Conservation (phyloP, 495 filamentous ascomycete genomes). For the Niebla homalea region DNA sequence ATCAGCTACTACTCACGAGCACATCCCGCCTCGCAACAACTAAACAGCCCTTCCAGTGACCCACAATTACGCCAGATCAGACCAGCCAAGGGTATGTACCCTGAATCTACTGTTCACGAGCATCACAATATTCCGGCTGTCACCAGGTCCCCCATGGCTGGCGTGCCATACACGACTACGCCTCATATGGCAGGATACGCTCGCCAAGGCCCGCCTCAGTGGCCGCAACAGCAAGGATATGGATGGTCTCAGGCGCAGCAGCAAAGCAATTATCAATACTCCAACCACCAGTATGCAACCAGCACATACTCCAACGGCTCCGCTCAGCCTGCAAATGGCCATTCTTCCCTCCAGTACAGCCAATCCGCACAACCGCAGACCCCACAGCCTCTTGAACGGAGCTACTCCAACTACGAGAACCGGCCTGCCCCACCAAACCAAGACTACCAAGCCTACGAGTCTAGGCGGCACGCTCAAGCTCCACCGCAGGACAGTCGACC, state of each 20-base stretch:
- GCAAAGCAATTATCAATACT: conserved; percentile 6
- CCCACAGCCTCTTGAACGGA: conserved; percentile 9
- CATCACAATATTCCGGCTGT: conserved; percentile 53
- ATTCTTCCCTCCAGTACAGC: conserved; percentile 13
- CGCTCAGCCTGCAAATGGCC: conserved; percentile 10
- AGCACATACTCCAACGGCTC: conserved; percentile 4
- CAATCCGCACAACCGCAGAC: conserved; percentile 10
- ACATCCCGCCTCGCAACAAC: conserved; percentile 47
- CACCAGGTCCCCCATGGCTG: conserved; percentile 48
- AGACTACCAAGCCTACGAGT: conserved; percentile 3
- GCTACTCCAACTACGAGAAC: conserved; percentile 7
- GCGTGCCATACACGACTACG: conserved; percentile 37
- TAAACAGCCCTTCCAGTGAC: conserved; percentile 71
- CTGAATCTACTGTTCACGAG: conserved; percentile 90
- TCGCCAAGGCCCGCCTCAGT: conserved; percentile 30
- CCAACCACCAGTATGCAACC: conserved; percentile 12
- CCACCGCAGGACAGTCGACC: conserved; percentile 7
- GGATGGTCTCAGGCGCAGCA: conserved; percentile 50
- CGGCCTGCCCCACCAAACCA: conserved; percentile 4
- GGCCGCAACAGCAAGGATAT: conserved; percentile 38
- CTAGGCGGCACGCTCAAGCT: conserved; percentile 3
- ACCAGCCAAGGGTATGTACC: conserved; percentile 86
- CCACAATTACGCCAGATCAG: conserved; percentile 68
- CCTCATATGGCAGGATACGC: conserved; percentile 39
- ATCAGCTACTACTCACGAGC: conserved; percentile 92